These are phyloP conservation scores for Bipolaris sorokiniana DNA, from an alignment of 2,329 filamentous ascomycete species.

Conservation along the genomic window DNA sequence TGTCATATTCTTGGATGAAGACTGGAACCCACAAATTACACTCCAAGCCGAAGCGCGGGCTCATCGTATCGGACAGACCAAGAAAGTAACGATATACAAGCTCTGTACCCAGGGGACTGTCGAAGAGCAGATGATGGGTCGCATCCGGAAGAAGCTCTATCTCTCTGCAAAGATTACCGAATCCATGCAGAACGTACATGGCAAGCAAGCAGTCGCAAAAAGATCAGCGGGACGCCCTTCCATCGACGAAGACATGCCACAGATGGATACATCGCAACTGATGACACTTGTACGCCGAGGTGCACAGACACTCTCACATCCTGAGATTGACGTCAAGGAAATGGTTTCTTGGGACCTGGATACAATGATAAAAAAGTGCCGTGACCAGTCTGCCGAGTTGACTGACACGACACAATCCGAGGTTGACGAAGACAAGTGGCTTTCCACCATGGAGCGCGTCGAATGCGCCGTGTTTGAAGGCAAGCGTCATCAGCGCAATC, in stretches of 20 bases:
- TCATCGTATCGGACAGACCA: slow-evolving; percentile 62
- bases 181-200: slow-evolving; percentile 62
- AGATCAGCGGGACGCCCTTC: slow-evolving; percentile 19
- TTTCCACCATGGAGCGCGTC: slow-evolving; percentile 63
- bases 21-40: slow-evolving; percentile 62
- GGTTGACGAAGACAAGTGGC: slow-evolving; percentile 62
- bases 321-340: slow-evolving; percentile 61
- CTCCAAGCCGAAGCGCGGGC: slow-evolving; percentile 62
- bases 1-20: slow-evolving; percentile 63
- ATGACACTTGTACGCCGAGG: slow-evolving; percentile 63
- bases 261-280: slow-evolving; percentile 59
- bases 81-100: slow-evolving; percentile 62
- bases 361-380: slow-evolving; percentile 61
- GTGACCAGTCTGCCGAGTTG: slow-evolving; percentile 57
- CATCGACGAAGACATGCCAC: slow-evolving; percentile 56
- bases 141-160: slow-evolving; percentile 67
- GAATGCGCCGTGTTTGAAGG: slow-evolving; percentile 65
- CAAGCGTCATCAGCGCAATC: slow-evolving; percentile 55
- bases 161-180: slow-evolving; percentile 66
- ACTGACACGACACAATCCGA: slow-evolving; percentile 48
- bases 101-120: slow-evolving; percentile 63
- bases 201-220: slow-evolving; percentile 36
- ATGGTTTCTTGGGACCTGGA: slow-evolving; percentile 65
- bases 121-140: slow-evolving; percentile 64
- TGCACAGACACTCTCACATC: slow-evolving; percentile 59